Evolutionary conservation across 192 early-diverging fungal genomes (phyloP), one percentile per base, ranked within the genome.

Genomic region (Coemansia interrupta): DNA sequence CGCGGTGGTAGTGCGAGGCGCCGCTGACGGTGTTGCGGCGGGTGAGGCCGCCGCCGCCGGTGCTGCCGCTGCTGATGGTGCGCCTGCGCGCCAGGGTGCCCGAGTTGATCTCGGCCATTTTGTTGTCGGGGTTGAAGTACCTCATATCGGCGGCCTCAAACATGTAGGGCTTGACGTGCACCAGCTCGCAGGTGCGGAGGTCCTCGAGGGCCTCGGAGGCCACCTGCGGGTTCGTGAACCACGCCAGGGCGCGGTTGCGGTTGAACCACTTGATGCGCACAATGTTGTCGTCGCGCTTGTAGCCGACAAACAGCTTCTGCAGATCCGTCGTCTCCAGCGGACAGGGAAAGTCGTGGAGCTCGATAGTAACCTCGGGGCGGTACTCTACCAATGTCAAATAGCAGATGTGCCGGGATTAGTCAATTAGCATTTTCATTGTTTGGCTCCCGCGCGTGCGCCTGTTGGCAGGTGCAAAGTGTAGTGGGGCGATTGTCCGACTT

Each of bases 221-320:
- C 26, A 66, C 41, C 54, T 63, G 43, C 11, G 77, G 57, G 63
- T 64, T 67, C 52, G 77, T 73, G 56, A 80, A 80, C 77, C 77
- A 80, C 17, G 77, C 77, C 36, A 80, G 39, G 5, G 77, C 77
- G 28, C 71, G 66, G 71, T 73, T 80, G 49, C 71, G 66, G 68
- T 80, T 80, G 58, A 80, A 80, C 77, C 77, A 80, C 60, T 73
- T 73, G 62, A 80, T 80, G 48, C 77, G 55, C n/a, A 73, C 71
- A 39, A 80, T 80, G 71, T 73, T 80, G 67, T 80, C 71, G 38
- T 63, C 68, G 61, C 61, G 63, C 66, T 73, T 79, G 71, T 79
- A 62, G 24, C 45, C 60, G 13, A 45, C 58, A 54, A 79, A 70
- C 44, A 73, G 63, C 44, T 66, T 60, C 40, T 79, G 77, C 48